phyloP scores from a whole-genome alignment of 2,329 filamentous ascomycete genomes.

The Colletotrichum sp. region DNA sequence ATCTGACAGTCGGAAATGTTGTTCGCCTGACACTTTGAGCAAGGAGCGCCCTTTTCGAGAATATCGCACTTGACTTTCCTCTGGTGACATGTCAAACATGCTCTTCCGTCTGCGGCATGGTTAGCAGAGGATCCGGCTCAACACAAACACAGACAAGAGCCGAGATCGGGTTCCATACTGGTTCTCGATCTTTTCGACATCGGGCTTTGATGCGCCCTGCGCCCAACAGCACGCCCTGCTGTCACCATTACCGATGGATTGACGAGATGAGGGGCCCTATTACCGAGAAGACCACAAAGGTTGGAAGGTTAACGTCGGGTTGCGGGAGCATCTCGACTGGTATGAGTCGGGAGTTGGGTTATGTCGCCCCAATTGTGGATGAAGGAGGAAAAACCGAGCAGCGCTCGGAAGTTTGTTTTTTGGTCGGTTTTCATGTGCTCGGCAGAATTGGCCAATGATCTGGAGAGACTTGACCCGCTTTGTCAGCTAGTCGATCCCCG shows the following conservation, averaged over 20 bases:
- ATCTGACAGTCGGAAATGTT: constrained; percentile 47
- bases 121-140: neutral
- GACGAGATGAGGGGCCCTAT: neutral
- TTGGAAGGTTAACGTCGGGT: neutral
- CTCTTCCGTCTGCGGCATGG: constrained; percentile 35
- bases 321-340: neutral
- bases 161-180: constrained; percentile 8
- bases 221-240: neutral
- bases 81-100: constrained; percentile 53
- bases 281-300: neutral
- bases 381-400: neutral
- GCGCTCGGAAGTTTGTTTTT: neutral
- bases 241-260: neutral
- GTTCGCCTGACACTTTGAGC: constrained; percentile 51
- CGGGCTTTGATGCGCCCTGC: neutral
- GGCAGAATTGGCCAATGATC: constrained; percentile 15
- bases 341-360: constrained; percentile 3
- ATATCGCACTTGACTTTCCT: constrained; percentile 58
- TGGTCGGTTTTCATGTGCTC: neutral
- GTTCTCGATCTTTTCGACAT: constrained; percentile 4
- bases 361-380: neutral
- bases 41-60: constrained; percentile 49
- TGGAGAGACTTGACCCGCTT: neutral
- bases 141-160: neutral
- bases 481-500: neutral